phyloP scores from a whole-genome alignment of 257 asterid species.

The Ophiorrhiza pumila region DNA sequence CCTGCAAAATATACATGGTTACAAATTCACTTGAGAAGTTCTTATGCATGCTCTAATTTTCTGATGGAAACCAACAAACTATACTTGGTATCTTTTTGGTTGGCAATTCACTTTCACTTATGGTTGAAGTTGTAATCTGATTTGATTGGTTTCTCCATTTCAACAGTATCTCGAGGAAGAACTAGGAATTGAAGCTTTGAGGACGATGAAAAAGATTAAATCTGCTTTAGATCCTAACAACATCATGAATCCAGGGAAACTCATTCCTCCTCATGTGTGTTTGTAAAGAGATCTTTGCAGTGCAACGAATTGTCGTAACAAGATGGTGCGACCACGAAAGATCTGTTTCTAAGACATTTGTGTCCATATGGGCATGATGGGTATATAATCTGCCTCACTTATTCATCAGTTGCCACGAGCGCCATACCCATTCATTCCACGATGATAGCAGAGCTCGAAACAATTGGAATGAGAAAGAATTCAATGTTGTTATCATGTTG shows the following conservation, averaged over 20 bases:
- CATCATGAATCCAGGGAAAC: constrained; percentile 96
- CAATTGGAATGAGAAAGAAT: too few species aligned
- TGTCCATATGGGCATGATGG: too few species aligned
- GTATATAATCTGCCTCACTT: too few species aligned
- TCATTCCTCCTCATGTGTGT: constrained; percentile 87
- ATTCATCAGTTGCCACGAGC: too few species aligned
- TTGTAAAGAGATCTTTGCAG: constrained; percentile 21
- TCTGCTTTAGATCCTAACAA: constrained; percentile 77
- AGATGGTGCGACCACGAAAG: background rate
- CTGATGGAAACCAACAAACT: too few species aligned
- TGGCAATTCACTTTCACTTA: background rate
- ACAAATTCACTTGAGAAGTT: background rate
- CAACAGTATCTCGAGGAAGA: constrained; percentile 86
- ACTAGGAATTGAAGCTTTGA: constrained; percentile 82
- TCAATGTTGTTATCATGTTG: too few species aligned
- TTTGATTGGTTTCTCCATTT: constrained; percentile 1
- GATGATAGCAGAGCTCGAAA: too few species aligned
- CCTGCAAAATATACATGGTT: background rate
- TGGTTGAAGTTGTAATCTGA: background rate
- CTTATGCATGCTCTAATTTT: too few species aligned
- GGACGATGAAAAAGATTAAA: constrained; percentile 88
- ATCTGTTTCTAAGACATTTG: too few species aligned
- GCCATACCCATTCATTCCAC: too few species aligned
- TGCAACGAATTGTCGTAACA: background rate
- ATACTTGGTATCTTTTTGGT: background rate